Evolutionary conservation across 352 stramenopile genomes (phyloP).

Genomic region (Peronospora tabacina): DNA sequence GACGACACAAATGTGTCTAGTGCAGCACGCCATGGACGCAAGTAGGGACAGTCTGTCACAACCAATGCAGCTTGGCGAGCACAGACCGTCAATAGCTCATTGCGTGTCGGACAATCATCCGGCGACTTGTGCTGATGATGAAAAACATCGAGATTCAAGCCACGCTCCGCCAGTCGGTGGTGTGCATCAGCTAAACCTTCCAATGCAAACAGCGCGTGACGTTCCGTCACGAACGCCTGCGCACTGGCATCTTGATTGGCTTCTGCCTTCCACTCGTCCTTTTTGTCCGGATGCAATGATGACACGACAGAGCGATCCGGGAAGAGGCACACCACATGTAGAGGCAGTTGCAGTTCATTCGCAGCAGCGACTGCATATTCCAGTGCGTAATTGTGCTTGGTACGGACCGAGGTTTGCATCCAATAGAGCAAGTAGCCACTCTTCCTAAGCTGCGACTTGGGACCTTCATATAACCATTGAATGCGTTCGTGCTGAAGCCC

Average conservation of each 20-base stretch:
- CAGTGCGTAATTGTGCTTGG: constrained; percentile 77
- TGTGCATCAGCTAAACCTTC: constrained; percentile 52
- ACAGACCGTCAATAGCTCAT: constrained; percentile 38
- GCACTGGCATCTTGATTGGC: constrained; percentile 48
- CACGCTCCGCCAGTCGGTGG: constrained; percentile 34
- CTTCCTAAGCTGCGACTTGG: constrained; percentile 9
- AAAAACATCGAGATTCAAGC: constrained; percentile 57
- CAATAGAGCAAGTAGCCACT: constrained; percentile 66
- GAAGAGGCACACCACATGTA: constrained; percentile 73
- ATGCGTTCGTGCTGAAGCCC: constrained; percentile 64
- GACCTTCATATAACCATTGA: constrained; percentile 68
- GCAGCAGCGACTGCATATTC: constrained; percentile 67
- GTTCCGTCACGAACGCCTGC: constrained; percentile 52
- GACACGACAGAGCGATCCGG: constrained; percentile 43
- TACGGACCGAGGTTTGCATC: constrained; percentile 82
- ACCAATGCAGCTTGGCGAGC: constrained; percentile 51
- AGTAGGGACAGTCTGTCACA: constrained; percentile 70
- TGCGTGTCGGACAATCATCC: constrained; percentile 15
- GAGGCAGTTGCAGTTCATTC: constrained; percentile 51
- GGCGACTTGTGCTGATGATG: constrained; percentile 32
- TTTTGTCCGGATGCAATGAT: constrained; percentile 3
- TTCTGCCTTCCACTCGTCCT: constrained; percentile 30
- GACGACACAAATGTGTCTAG: constrained; percentile 36
- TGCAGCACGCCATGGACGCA: constrained; percentile 46
- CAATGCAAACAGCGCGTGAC: constrained; percentile 68